Conservation (phyloP, 495 filamentous ascomycete species). For the Aspergillus diversus region DNA sequence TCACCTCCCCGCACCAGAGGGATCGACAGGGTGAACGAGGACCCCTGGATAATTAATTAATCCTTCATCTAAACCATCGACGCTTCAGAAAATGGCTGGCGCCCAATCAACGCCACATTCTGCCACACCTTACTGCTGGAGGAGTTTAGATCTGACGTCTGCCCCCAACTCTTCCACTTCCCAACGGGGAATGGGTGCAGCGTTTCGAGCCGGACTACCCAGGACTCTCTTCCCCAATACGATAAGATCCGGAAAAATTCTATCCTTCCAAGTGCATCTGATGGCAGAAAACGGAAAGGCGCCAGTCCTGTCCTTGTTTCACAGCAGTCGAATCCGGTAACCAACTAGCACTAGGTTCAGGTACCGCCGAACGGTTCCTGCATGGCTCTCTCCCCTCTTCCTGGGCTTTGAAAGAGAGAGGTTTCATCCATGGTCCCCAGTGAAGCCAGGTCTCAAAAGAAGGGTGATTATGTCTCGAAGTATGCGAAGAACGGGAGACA, state of each 20-base stretch:
- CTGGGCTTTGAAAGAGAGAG: not conserved
- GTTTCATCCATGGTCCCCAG: not conserved
- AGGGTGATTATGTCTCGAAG: not conserved
- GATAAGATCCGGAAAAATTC: conserved; percentile 7
- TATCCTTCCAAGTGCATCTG: not conserved
- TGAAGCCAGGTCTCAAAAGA: not conserved
- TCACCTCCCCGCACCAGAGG: conserved; percentile 24
- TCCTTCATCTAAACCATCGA: conserved; percentile 27
- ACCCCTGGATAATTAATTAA: conserved; percentile 20
- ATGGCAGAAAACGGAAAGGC: conserved; percentile 14
- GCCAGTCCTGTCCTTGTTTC: not conserved
- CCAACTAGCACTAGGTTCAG: not conserved
- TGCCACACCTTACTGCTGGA: conserved; percentile 21
- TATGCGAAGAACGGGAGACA: not conserved
- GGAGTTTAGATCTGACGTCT: conserved; percentile 16
- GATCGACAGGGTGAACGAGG: conserved; percentile 30
- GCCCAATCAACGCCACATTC: conserved; percentile 27
- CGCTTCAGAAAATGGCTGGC: conserved; percentile 22
- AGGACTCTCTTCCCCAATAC: not conserved
- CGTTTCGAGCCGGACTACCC: not conserved
- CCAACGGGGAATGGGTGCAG: not conserved
- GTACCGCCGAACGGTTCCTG: not conserved
- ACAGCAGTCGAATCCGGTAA: not conserved
- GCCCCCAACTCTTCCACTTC: conserved; percentile 3
- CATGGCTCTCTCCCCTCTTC: not conserved